Evolutionary conservation across 176 grass and related monocot genomes (phyloP), one percentile per base, ranked within the genome.

Genomic region (Eremochloa ophiuroides): DNA sequence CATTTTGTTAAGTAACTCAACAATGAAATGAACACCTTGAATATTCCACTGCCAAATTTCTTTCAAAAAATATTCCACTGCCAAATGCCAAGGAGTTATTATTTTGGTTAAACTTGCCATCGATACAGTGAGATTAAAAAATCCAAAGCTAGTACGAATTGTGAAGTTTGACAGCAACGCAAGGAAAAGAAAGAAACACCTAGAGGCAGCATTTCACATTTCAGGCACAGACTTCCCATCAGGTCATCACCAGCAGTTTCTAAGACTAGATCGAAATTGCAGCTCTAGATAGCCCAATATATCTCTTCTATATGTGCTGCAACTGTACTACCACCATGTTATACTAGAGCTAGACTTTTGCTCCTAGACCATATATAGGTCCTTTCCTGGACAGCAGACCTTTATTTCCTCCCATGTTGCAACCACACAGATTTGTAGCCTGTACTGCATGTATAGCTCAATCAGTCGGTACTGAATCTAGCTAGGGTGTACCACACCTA

Each of bases 301-400:
- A 31, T 72, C 28, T 8, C 73, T 77, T 85, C 65, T 22, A 66
- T 17, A 17, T 85, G 47, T 71, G 71, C 33, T 76, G 27, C 82
- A 81, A 58, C 42, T 39, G 27, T 69, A 65, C 43, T 53, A 58
- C 22, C 16, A 22, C 69, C 71, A 85, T 85, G 77, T 81, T 64
- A 77, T 77, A 81, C 77, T 81, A 89, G 64, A 71, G 42, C 64
- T 81, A 85, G 63, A 75, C 22, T 65, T 82, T 85, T 76, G 63
- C 65, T 71, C 22, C 43, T 74, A 65, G 75, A 55, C 61, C 76
- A 65, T 28, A 53, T 51, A 62, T 34, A 62, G 69, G 41, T 82
- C 40, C 73, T 87, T 69, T 30, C 61, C 28, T 53, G 29, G 77
- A 78, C 39, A 74, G 39, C 29, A 33, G 7, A 12, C 56, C 77